phyloP scores from a whole-genome alignment of 2,329 filamentous ascomycete species.

The Dendryphion nanum region DNA sequence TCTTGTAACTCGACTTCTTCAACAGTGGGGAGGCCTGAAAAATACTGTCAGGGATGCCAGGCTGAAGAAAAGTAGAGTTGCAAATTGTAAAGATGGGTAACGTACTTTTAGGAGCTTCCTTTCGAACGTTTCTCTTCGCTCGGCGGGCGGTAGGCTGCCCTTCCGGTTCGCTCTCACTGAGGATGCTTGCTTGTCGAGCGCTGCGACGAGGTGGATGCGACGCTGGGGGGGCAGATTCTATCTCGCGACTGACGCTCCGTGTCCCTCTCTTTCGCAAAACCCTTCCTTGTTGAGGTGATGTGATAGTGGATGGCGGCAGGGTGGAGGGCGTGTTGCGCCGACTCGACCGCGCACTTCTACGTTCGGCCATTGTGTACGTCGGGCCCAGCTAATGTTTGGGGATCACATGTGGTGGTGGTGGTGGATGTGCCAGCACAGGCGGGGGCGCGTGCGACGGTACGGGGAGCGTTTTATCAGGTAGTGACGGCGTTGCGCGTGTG shows the following conservation, averaged over 20 bases:
- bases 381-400: too few relatives aligned
- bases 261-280: slow-evolving; percentile 28
- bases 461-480: too few relatives aligned
- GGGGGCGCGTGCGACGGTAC: too few relatives aligned
- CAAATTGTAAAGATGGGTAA: too few relatives aligned
- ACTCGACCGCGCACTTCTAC: slow-evolving; percentile 30
- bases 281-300: slow-evolving; percentile 19
- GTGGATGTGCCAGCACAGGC: too few relatives aligned
- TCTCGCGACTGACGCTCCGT: slow-evolving; percentile 43
- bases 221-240: slow-evolving; percentile 18
- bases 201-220: slow-evolving; percentile 21
- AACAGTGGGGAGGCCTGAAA: slow-evolving; percentile 34
- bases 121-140: slow-evolving; percentile 20
- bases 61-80: too few relatives aligned
- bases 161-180: slow-evolving; percentile 23
- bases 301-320: slow-evolving; percentile 21
- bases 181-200: slow-evolving; percentile 26
- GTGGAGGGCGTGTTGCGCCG: slow-evolving; percentile 35
- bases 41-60: too few relatives aligned
- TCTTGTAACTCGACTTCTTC: slow-evolving; percentile 32
- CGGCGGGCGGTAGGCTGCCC: slow-evolving; percentile 15
- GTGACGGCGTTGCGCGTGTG: too few relatives aligned
- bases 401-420: too few relatives aligned
- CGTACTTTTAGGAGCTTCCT: slow-evolving; percentile 27
- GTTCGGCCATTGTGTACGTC: slow-evolving; percentile 33